Conservation (phyloP, 305 asterid species). For the Rubia tinctorum region DNA sequence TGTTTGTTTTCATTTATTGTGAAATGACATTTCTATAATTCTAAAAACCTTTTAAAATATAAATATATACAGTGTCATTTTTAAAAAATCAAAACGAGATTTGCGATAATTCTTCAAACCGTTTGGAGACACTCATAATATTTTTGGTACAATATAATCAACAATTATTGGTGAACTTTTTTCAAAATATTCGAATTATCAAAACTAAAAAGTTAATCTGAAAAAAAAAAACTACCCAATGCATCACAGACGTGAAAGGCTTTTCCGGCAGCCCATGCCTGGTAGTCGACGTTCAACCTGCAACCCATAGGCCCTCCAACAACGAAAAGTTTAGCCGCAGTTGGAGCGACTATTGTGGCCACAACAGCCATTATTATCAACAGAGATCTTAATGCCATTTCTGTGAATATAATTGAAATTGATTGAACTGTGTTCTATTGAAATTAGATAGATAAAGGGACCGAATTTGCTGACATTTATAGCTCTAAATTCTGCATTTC, state of each 20-base stretch:
- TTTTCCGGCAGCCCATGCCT: constrained; percentile 21
- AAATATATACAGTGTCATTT: too few species aligned
- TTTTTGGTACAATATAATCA: too few species aligned
- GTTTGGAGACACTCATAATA: too few species aligned
- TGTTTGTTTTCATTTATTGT: too few species aligned
- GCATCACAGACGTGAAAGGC: constrained; percentile 20
- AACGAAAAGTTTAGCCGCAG: constrained; percentile 7
- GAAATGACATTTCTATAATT: too few species aligned
- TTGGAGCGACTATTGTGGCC: constrained; percentile 8
- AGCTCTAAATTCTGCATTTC: background rate
- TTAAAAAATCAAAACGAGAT: too few species aligned
- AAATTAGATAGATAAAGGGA: background rate
- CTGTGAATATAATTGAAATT: background rate
- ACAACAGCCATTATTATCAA: constrained; percentile 15
- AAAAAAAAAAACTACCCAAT: constrained; percentile 14
- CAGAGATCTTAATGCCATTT: constrained; percentile 10
- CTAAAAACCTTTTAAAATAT: too few species aligned
- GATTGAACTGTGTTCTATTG: background rate
- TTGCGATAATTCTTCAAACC: too few species aligned
- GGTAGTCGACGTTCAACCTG: constrained; percentile 14
- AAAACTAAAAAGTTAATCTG: too few species aligned
- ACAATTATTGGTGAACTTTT: too few species aligned
- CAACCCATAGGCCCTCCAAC: constrained; percentile 25
- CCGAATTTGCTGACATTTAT: background rate
- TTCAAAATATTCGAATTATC: too few species aligned